A percentile compares a stretch with the other conserved stretches of the same genome.
Conservation (phyloP, 2,329 filamentous ascomycete genomes). For the Exophiala phaeomuriformis region DNA sequence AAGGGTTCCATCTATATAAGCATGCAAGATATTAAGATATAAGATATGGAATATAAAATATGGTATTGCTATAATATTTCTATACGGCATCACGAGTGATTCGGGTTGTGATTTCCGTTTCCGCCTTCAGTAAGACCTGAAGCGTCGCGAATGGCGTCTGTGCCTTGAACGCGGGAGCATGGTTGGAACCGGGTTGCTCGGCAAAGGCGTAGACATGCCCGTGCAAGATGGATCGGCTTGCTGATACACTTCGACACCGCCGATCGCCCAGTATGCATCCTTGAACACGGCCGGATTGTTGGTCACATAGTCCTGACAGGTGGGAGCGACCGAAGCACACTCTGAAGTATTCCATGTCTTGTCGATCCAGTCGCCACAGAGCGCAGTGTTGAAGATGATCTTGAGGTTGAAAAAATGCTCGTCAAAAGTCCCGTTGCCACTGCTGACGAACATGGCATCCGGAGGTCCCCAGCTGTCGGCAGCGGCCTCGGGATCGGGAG, state of each 20-base stretch:
- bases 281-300: constrained; percentile 60
- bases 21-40: too few relatives aligned
- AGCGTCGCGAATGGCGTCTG: background rate
- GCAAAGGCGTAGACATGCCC: background rate
- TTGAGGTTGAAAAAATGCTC: constrained; percentile 37
- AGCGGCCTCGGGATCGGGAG: constrained; percentile 30
- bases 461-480: constrained; percentile 39
- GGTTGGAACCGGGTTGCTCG: background rate
- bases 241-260: constrained; percentile 57
- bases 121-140: background rate
- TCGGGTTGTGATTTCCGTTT: too few relatives aligned
- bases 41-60: too few relatives aligned
- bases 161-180: background rate
- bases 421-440: constrained; percentile 35
- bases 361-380: constrained; percentile 52
- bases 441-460: constrained; percentile 37
- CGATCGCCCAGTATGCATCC: constrained; percentile 69
- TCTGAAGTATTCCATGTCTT: constrained; percentile 44
- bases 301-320: constrained; percentile 64
- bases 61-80: too few relatives aligned
- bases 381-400: constrained; percentile 46
- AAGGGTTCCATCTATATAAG: too few relatives aligned
- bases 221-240: background rate
- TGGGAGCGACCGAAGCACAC: constrained; percentile 52
- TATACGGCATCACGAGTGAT: too few relatives aligned